Base-by-base conservation (phyloP, 208 protist species). In the Wallacemonas sp. region DNA sequence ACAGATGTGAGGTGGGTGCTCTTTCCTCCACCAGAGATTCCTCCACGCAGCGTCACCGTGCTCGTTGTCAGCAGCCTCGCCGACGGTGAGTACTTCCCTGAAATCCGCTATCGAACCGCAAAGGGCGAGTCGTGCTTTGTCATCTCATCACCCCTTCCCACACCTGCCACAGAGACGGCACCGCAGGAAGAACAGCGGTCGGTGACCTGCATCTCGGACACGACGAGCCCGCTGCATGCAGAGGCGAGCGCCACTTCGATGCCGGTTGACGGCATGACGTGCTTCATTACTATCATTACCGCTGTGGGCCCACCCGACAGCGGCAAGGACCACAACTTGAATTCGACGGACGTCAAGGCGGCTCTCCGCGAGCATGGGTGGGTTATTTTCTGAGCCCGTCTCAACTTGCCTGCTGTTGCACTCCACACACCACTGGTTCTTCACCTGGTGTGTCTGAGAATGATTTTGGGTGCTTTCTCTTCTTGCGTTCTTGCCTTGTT, bases 21-120 rank as follows among this genome's bases (percentile, higher is more conserved):
- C 12, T 78, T 83, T 34, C 84, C 84, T 9, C 76, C 84, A 19
- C 79, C 74, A 1, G 73, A 79, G 63, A 57, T 90, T 13, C 69
- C 77, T 0, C 52, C 84, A 4, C 57, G 55, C 19, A 65, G 65
- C 6, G 83, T 88, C 30, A 52, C 68, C 1, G 72, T 88, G 3
- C 36, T 66, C 17, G 37, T 74, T 1, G 50, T 61, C 10, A 34
- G 33, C 2, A 32, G 38, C 15, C 41, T 67, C 6, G 39, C 13
- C 9, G 0, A 33, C 41, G 15, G 54, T 19, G 29, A 50, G 29
- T 19, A 21, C 27, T 63, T 67, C 60, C 60, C 41, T 34, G 27
- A 27, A 13, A 12, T 86, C 1, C 57, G 53, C 17, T 86, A 86
- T 60, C 76, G 81, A 45, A 76, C 80, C 10, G 65, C 44, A 41